Conservation (phyloP, 2,329 filamentous ascomycete genomes). For the Ceratocystis cubensis region DNA sequence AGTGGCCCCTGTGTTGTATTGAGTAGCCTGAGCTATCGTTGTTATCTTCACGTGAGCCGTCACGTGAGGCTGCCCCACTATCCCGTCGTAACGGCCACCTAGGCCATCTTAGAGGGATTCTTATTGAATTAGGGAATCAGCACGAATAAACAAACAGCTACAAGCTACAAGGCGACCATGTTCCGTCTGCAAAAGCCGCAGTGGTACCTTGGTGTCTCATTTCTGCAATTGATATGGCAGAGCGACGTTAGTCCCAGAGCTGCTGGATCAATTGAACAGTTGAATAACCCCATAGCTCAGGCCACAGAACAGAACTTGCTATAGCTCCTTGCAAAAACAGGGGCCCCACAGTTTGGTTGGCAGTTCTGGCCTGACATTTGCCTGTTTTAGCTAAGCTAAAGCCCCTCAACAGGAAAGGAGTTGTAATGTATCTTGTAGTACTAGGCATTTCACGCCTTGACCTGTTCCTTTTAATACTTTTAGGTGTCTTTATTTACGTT, state of each 20-base stretch:
- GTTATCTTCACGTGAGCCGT: background rate
- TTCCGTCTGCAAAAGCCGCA: background rate
- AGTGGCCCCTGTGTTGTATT: too few species aligned
- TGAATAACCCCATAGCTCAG: background rate
- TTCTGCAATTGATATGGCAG: background rate
- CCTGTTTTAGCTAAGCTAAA: conserved; percentile 10
- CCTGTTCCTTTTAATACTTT: background rate
- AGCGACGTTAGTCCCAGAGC: background rate
- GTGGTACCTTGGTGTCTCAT: too few species aligned
- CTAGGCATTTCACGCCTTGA: background rate
- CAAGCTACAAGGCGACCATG: background rate
- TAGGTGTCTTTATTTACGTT: conserved; percentile 7
- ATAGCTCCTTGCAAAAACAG: background rate
- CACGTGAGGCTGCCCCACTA: conserved; percentile 2
- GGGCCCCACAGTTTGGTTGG: conserved; percentile 10
- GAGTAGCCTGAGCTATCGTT: too few species aligned
- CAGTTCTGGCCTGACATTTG: background rate
- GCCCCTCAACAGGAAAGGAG: background rate
- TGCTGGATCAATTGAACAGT: too few species aligned
- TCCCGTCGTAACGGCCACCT: conserved; percentile 18
- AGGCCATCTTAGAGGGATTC: conserved; percentile 9
- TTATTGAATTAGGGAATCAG: background rate
- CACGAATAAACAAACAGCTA: background rate
- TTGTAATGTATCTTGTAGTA: background rate
- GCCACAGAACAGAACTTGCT: background rate